Evolutionary conservation across 2,329 filamentous ascomycete species (phyloP), one percentile per base, ranked within the genome.

Genomic region (Teratosphaeria epicoccoides): DNA sequence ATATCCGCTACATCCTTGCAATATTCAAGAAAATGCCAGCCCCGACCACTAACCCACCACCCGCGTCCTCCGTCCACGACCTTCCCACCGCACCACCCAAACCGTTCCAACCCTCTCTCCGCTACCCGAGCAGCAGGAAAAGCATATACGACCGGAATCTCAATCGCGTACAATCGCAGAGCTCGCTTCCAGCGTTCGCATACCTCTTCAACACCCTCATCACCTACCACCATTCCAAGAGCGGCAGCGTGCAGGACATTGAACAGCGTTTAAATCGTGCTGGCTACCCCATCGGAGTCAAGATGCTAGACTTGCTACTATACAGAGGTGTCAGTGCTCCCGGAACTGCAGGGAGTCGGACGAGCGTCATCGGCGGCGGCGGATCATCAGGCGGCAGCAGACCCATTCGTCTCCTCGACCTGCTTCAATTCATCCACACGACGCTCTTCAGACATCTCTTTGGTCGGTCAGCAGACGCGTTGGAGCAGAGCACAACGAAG

Each of bases 141-240:
- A 95, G 89, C 58, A 97, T 98, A 74, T 98, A 97, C 76, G 89
- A 96, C 76, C 82, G 93, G 51, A 89, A 95, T 56, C 77, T 97
- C 55, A 96, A 96, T 72, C 86, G 93, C 58, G 85, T 84, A 62
- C 87, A 87, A 62, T 81, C 87, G 53, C 91, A 97, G 75, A 81
- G 94, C 59, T 95, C 89, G 69, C 86, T 94, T 66, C 82, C 93
- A 10, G 89, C 88, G 71, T 97, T 98, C 71, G 91, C 93, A 43
- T 97, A 95, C 70, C 77, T 98, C 53, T 97, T 98, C 68, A 84
- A 85, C 55, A 91, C 96, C 74, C 95, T 97, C 87, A 90, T 98
- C 47, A 84, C 83, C 63, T 97, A 97, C 70, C 91, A 93, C 60
- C 93, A 97, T 69, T 80, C 84, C 63, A 79, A 87, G 56, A 91